Conservation (phyloP, 1,284 basidiomycete species). For the Puccinia novopanici region DNA sequence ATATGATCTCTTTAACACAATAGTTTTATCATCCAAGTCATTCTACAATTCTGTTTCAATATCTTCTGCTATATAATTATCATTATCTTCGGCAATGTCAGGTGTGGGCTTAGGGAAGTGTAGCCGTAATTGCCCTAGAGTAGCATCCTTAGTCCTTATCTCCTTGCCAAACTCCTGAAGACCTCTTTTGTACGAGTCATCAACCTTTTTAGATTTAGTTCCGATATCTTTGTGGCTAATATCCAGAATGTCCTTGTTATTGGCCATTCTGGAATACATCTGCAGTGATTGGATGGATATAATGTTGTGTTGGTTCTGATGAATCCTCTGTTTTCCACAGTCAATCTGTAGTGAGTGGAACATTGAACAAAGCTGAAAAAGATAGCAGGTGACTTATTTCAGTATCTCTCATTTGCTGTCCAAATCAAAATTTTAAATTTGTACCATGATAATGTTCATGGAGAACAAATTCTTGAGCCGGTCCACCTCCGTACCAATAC, state of each 20-base stretch:
- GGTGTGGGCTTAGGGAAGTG: no score
- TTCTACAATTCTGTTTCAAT: not conserved
- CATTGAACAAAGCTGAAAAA: not conserved
- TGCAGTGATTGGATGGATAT: not conserved
- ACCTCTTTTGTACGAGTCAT: no score
- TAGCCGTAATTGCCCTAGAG: no score
- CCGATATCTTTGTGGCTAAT: not conserved
- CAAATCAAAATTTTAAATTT: no score
- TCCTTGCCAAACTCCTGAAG: no score
- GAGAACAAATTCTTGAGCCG: slow-evolving; percentile 1
- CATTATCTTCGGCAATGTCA: not conserved
- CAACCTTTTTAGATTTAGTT: no score
- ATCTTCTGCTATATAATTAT: not conserved
- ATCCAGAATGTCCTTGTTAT: not conserved
- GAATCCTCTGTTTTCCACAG: not conserved
- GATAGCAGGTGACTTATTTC: no score
- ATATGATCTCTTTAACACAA: no score
- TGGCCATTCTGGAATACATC: not conserved
- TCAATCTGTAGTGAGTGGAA: not conserved
- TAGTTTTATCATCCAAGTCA: no score
- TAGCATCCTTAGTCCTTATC: no score
- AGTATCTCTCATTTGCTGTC: no score
- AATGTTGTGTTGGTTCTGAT: not conserved
- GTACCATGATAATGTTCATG: slow-evolving; percentile 15
- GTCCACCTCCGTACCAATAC: slow-evolving; percentile 9